These are phyloP conservation scores for Aspergillus carbonarius DNA, from an alignment of 2,329 filamentous ascomycete genomes.

Conservation along the genomic window DNA sequence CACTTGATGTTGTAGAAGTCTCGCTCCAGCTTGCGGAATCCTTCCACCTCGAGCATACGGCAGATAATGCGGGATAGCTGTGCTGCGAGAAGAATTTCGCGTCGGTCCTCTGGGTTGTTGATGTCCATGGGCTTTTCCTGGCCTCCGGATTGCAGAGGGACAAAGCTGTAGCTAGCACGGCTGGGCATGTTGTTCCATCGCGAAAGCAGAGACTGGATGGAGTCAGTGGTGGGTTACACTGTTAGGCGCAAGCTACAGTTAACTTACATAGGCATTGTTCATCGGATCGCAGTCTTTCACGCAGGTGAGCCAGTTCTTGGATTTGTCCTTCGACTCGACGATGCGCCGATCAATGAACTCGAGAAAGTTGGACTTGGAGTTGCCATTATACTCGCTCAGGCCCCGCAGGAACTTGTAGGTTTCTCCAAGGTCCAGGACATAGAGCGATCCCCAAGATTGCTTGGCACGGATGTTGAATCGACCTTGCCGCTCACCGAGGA, in stretches of 20 bases:
- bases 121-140: constrained; percentile 43
- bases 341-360: constrained; percentile 48
- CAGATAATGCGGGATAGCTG: constrained; percentile 48
- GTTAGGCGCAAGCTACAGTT: neutral
- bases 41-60: constrained; percentile 49
- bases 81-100: constrained; percentile 44
- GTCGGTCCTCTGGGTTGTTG: constrained; percentile 34
- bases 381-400: constrained; percentile 40
- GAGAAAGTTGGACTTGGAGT: constrained; percentile 39
- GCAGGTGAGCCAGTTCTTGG: constrained; percentile 45
- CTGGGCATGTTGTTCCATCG: constrained; percentile 50
- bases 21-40: constrained; percentile 45
- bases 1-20: constrained; percentile 48
- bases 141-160: constrained; percentile 29
- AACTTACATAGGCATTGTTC: constrained; percentile 42
- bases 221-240: neutral
- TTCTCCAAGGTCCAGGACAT: constrained; percentile 43
- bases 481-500: constrained; percentile 39
- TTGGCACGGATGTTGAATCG: constrained; percentile 46
- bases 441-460: constrained; percentile 43
- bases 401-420: constrained; percentile 42
- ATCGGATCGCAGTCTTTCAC: constrained; percentile 42
- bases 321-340: constrained; percentile 45
- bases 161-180: constrained; percentile 45
- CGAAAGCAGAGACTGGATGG: constrained; percentile 39